phyloP scores from a whole-genome alignment of 805 yeast genomes.

The Candida ascalaphidarum region DNA sequence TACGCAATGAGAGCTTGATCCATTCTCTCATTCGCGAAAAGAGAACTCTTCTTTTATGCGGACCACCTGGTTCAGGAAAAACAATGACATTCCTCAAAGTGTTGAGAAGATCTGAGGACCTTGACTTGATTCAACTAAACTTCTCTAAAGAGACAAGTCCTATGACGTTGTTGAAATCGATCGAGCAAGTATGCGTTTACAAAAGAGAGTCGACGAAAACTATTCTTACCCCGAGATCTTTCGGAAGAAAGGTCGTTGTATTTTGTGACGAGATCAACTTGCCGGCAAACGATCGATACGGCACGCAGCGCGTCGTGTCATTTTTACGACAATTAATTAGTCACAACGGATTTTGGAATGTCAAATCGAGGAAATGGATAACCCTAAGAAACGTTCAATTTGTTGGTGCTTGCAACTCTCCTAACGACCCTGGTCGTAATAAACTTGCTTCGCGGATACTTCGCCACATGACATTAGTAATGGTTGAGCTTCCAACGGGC shows the following conservation, averaged over 20 bases:
- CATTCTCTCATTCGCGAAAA: constrained; percentile 47
- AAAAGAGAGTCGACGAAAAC: constrained; percentile 42
- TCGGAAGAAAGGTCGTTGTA: constrained; percentile 66
- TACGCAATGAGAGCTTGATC: constrained; percentile 55
- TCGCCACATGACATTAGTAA: constrained; percentile 55
- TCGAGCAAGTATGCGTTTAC: constrained; percentile 70
- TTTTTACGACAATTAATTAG: constrained; percentile 71
- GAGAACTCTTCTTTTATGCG: constrained; percentile 66
- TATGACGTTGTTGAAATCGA: constrained; percentile 44
- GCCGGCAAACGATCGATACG: constrained; percentile 64
- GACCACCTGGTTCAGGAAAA: constrained; percentile 97
- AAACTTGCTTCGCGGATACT: constrained; percentile 51
- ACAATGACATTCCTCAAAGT: constrained; percentile 82
- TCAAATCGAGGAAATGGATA: constrained; percentile 57
- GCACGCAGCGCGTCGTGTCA: constrained; percentile 63
- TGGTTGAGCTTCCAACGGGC: constrained; percentile 72
- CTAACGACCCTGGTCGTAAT: constrained; percentile 70
- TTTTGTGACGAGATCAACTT: constrained; percentile 91
- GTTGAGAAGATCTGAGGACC: constrained; percentile 45
- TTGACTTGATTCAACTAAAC: constrained; percentile 61
- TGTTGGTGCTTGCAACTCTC: constrained; percentile 95
- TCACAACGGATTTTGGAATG: constrained; percentile 70
- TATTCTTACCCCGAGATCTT: constrained; percentile 46
- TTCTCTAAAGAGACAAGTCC: constrained; percentile 79
- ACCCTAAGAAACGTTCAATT: constrained; percentile 55